Evolutionary conservation across 2,329 filamentous ascomycete genomes (phyloP), one percentile per base, ranked within the genome.

Genomic region (Colletotrichum sp.): DNA sequence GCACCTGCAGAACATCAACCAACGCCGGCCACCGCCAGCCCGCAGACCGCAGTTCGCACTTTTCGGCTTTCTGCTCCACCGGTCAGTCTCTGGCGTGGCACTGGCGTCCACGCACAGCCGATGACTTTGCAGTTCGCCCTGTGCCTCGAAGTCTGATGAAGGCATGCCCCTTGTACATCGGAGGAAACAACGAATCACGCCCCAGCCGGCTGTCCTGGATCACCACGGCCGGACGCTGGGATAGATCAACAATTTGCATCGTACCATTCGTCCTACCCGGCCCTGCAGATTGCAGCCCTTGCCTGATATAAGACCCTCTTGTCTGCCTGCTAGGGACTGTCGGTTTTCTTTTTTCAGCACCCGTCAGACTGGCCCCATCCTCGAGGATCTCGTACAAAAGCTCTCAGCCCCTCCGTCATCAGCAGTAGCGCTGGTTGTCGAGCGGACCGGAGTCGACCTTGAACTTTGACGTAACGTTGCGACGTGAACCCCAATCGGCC

Each of bases 401-500:
- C 63, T 58, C 26, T 64, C 73, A 62, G 69, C 73, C 73, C 73
- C 73, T 63, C 63, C 34, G 21, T 75, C 73, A 56, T 38, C 52
- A 69, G 63, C 69, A 58, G 38, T 69, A 36, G 69, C 59, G 58
- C 26, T 55, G 58, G 63, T 69, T 56, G 43, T 69, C 28, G 21
- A 75, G 34, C 48, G 38, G 58, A 36, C 63, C 59, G 32, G 6
- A 43, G 52, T 64, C 63, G 36, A 48, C 34, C 62, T 68, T 34
- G 28, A 72, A 59, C 52, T 43, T 75, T 69, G 73, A 75, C 69
- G 73, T 75, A 75, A 75, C 73, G 73, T 75, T 75, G 69, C 73
- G 64, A 63, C 30, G 28, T 48, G 43, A 32, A 61, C 52, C 36
- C 58, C 48, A 55, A 38, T 24, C 67, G 59, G 48, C 61, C 48